Evolutionary conservation across 2,329 filamentous ascomycete species (phyloP).

Genomic region (Cladosporium sp.): DNA sequence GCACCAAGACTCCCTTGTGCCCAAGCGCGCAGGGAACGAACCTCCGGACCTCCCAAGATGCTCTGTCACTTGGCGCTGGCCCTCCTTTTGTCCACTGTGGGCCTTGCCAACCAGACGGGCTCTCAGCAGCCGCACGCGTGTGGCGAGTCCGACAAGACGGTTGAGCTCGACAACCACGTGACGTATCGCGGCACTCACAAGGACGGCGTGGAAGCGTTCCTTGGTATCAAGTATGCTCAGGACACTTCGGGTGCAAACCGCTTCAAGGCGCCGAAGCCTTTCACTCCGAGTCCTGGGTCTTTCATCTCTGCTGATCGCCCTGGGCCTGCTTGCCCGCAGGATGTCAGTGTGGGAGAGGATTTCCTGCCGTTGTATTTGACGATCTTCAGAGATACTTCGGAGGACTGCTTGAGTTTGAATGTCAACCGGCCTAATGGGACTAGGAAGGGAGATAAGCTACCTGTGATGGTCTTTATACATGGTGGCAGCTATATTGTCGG

Average conservation of each 20-base stretch:
- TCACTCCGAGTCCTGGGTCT: constrained; percentile 26
- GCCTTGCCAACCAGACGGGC: neutral
- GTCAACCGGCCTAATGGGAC: constrained; percentile 31
- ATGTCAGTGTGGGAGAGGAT: constrained; percentile 12
- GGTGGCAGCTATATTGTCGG: constrained; percentile 29
- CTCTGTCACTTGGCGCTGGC: constrained; percentile 5
- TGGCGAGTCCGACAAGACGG: constrained; percentile 2
- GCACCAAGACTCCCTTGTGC: neutral
- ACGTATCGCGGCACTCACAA: constrained; percentile 33
- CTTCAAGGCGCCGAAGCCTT: constrained; percentile 37
- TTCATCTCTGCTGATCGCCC: constrained; percentile 33
- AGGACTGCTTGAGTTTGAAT: constrained; percentile 40
- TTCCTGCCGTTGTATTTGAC: constrained; percentile 19
- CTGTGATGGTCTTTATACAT: constrained; percentile 42
- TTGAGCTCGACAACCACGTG: constrained; percentile 21
- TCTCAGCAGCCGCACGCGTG: constrained; percentile 1
- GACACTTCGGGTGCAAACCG: constrained; percentile 36
- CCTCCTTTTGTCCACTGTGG: neutral
- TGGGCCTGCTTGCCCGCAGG: constrained; percentile 39
- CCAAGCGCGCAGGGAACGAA: neutral
- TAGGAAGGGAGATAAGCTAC: constrained; percentile 33
- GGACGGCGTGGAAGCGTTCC: constrained; percentile 37
- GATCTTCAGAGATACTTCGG: constrained; percentile 16
- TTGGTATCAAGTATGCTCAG: constrained; percentile 38
- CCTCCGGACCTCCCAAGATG: neutral